phyloP scores from a whole-genome alignment of 2,329 filamentous ascomycete genomes.

The Fusarium sp. region DNA sequence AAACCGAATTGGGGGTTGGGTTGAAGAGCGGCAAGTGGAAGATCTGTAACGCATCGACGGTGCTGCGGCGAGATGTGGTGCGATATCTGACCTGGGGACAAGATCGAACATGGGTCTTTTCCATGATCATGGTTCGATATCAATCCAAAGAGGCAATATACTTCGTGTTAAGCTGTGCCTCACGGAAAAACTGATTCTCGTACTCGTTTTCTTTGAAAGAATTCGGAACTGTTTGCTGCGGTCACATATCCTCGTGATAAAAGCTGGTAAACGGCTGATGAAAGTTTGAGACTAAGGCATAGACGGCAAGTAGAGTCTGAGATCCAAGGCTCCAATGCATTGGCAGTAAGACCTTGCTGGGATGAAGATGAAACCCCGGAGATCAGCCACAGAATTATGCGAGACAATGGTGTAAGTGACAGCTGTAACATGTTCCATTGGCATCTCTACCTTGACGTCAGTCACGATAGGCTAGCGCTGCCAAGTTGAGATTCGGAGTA shows the following conservation, averaged over 20 bases:
- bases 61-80: slow-evolving; percentile 35
- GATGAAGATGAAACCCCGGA: slow-evolving; percentile 37
- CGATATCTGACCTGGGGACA: slow-evolving; percentile 26
- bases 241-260: background rate
- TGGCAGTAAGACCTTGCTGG: slow-evolving; percentile 24
- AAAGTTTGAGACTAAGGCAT: background rate
- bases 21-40: slow-evolving; percentile 19
- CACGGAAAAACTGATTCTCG: background rate
- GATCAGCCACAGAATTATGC: slow-evolving; percentile 26
- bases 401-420: slow-evolving; percentile 27
- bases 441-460: slow-evolving; percentile 5
- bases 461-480: slow-evolving; percentile 1
- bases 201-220: background rate
- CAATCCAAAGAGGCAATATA: slow-evolving; percentile 14
- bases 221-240: background rate
- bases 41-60: slow-evolving; percentile 17
- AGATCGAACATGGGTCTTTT: slow-evolving; percentile 33
- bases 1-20: background rate
- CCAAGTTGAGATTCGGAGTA: background rate
- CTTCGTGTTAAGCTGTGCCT: background rate
- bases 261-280: background rate
- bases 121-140: slow-evolving; percentile 36
- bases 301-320: slow-evolving; percentile 21
- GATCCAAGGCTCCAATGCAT: slow-evolving; percentile 20
- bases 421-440: slow-evolving; percentile 10